These are phyloP conservation scores for Candida pini DNA, from an alignment of 805 yeast species.

Conservation along the genomic window DNA sequence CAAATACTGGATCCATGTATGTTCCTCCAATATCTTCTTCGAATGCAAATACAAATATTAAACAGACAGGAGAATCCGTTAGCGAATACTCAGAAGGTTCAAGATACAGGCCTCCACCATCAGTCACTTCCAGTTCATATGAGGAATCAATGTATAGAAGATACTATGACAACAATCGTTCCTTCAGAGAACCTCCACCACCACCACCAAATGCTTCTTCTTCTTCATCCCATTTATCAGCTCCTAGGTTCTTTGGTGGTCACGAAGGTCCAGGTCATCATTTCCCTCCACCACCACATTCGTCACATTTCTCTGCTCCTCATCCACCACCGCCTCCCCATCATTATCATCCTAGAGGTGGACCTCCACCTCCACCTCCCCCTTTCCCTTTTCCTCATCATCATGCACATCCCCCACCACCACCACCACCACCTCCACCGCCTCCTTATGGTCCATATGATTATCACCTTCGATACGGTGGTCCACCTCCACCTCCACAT, in stretches of 20 bases:
- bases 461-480: not conserved
- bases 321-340: conserved; percentile 7
- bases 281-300: conserved; percentile 4
- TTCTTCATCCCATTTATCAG: no score
- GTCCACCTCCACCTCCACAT: conserved; percentile 14
- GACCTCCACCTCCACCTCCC: conserved; percentile 13
- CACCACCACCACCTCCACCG: conserved; percentile 20
- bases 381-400: conserved; percentile 10
- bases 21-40: no score
- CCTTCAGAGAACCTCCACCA: no score
- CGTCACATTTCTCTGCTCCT: conserved; percentile 3
- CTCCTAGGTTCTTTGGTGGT: no score
- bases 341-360: conserved; percentile 1
- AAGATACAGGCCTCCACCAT: conserved; percentile 5
- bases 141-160: no score
- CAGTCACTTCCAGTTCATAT: no score
- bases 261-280: no score
- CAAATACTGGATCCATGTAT: no score
- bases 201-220: no score
- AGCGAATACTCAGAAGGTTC: conserved; percentile 9
- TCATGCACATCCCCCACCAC: conserved; percentile 19
- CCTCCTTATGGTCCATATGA: conserved; percentile 3
- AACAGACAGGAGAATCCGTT: conserved; percentile 1
- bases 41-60: not conserved
- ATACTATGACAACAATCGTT: no score